Base-by-base conservation (phyloP, 306 rosid species). In the Fagus crenata region DNA sequence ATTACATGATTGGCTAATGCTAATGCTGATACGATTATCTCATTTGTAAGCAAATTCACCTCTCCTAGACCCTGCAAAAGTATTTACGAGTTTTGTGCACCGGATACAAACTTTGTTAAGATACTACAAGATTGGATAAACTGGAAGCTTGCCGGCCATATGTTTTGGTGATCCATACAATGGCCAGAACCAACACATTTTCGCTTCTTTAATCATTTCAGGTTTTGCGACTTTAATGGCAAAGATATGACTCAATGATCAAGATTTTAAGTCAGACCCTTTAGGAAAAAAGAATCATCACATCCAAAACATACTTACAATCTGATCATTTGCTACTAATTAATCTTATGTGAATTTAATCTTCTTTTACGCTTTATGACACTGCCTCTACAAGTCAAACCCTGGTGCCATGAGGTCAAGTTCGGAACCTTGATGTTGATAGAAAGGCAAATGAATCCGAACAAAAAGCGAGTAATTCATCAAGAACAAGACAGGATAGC, bases 381-480 rank as follows among this genome's bases (percentile, higher is more conserved):
- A 39, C 35, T 40, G 53, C 14, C 53, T 14, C 3, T 33, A 37
- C 53, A 39, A 60, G 83, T 78, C 87, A 83, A 81, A 80, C 67
- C 71, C 71, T 84, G 92, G 84, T 78, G 86, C 67, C 69, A 77
- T 64, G 73, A 67, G 79, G 87, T 74, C 88, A 80, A 78, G 85
- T 82, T 83, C 79, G 54, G 87, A 87, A 84, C 71, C 79, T 79
- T 77, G 88, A 89, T 77, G 88, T 72, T 65, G 90, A 91, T 72
- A 84, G 91, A 88, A 88, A 80, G 82, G 86, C 96, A 95, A 92
- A 88, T 88, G 97, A 91, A 88, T 86, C 87, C 76, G 92, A 92
- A 95, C 98, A 95, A 95, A 89, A 90, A 95, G 90, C 69, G 78
- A 82, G 88, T 49, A 68, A 84, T 80, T 81, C 81, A 83, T 63